These are phyloP conservation scores for Hysterangium stoloniferum DNA, from an alignment of 768 basidiomycete genomes.

Conservation along the genomic window DNA sequence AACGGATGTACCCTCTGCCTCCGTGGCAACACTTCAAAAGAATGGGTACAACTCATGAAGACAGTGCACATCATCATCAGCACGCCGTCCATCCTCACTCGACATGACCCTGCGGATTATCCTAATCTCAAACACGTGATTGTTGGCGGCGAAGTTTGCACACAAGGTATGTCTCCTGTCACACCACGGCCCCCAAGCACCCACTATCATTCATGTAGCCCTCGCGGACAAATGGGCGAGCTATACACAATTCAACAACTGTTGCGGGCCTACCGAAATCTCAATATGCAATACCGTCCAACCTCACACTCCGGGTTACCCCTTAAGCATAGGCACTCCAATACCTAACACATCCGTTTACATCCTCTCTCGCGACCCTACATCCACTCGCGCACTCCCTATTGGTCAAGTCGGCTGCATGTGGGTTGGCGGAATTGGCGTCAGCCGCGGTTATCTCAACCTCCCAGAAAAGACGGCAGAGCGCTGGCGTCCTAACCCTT, in stretches of 20 bases:
- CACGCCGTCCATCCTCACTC: slow-evolving; percentile 40
- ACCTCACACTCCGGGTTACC: slow-evolving; percentile 32
- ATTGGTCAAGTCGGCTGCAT: slow-evolving; percentile 15
- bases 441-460: slow-evolving; percentile 18
- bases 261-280: slow-evolving; percentile 54
- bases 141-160: slow-evolving; percentile 51
- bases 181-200: not conserved
- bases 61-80: slow-evolving; percentile 46
- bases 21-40: slow-evolving; percentile 41
- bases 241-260: slow-evolving; percentile 39
- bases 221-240: slow-evolving; percentile 40
- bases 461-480: slow-evolving; percentile 17
- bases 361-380: slow-evolving; percentile 12
- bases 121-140: slow-evolving; percentile 47
- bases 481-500: slow-evolving; percentile 15
- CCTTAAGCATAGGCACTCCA: slow-evolving; percentile 43
- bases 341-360: slow-evolving; percentile 38
- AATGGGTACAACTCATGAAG: slow-evolving; percentile 44
- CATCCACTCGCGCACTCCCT: slow-evolving; percentile 7
- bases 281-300: slow-evolving; percentile 54
- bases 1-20: slow-evolving; percentile 48
- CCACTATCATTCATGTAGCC: slow-evolving; percentile 13
- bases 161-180: slow-evolving; percentile 31
- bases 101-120: slow-evolving; percentile 44
- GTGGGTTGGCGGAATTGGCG: slow-evolving; percentile 19